A percentile compares a stretch with the other conserved stretches of the same genome.
phyloP scores from a whole-genome alignment of 2,329 filamentous ascomycete species.

The Trichoderma breve region DNA sequence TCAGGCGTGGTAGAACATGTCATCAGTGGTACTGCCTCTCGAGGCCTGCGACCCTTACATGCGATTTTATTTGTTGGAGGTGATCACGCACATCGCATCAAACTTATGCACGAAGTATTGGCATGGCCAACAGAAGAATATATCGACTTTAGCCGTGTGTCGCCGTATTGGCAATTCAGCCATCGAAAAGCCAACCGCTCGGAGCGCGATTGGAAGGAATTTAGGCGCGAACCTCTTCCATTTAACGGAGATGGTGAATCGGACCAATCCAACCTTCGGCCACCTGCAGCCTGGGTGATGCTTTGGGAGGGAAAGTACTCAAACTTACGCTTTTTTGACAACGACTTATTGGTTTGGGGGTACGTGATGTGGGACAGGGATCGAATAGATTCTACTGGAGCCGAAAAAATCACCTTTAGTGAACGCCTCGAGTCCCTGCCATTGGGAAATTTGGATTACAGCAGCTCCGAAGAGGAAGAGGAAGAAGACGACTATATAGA shows the following conservation, averaged over 20 bases:
- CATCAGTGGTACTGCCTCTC: background rate
- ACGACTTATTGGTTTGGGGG: slow-evolving; percentile 9
- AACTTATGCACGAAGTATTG: background rate
- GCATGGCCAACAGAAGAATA: background rate
- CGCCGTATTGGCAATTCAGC: background rate
- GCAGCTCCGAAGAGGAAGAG: background rate
- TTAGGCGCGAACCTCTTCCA: background rate
- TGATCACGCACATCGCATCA: background rate
- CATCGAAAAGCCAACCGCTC: background rate
- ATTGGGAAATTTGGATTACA: background rate
- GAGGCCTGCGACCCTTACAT: background rate
- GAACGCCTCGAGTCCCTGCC: background rate
- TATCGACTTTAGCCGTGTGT: background rate
- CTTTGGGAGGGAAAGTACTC: background rate
- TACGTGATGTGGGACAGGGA: slow-evolving; percentile 23
- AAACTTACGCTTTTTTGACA: background rate
- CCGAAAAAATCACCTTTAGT: background rate
- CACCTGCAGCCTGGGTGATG: background rate
- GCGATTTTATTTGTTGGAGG: background rate
- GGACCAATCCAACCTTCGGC: background rate
- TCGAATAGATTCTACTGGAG: background rate
- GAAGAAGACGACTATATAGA: background rate
- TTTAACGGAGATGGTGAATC: background rate
- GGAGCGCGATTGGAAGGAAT: background rate
- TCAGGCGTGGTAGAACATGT: background rate